Evolutionary conservation across 2,329 filamentous ascomycete species (phyloP).

Genomic region (Lasiodiplodia sp.): DNA sequence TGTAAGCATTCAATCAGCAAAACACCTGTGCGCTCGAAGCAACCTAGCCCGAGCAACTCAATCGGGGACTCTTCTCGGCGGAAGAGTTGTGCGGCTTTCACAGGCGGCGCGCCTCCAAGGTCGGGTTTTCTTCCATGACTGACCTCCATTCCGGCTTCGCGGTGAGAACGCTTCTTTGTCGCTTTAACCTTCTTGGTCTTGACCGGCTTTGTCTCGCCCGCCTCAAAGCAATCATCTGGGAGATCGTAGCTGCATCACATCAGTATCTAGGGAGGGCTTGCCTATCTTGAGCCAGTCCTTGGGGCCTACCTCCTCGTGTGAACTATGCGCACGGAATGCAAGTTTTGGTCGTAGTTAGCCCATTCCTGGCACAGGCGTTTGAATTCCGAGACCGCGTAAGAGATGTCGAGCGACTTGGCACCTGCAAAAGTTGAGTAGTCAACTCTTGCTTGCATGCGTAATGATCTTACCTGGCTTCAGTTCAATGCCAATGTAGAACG

Average conservation of each 20-base stretch:
- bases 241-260: constrained; percentile 73
- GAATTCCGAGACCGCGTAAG: constrained; percentile 84
- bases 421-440: constrained; percentile 56
- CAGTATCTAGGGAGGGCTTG: background rate
- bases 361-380: constrained; percentile 80
- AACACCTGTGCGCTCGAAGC: constrained; percentile 19
- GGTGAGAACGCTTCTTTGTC: constrained; percentile 37
- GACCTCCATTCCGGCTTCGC: constrained; percentile 30
- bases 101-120: constrained; percentile 3
- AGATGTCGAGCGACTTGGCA: constrained; percentile 76
- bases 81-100: constrained; percentile 20
- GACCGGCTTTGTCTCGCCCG: constrained; percentile 68
- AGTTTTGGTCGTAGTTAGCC: constrained; percentile 75
- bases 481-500: constrained; percentile 91
- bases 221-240: constrained; percentile 86
- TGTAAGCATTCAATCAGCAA: constrained; percentile 19
- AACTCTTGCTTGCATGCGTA: constrained; percentile 31
- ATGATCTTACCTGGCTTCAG: constrained; percentile 71
- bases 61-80: constrained; percentile 17
- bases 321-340: constrained; percentile 81
- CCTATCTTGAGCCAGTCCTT: background rate
- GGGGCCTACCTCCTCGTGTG: constrained; percentile 80
- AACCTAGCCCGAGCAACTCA: constrained; percentile 29
- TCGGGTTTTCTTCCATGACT: constrained; percentile 26
- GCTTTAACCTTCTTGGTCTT: constrained; percentile 50